These are phyloP conservation scores for Fusarium austroafricanum DNA, from an alignment of 2,329 filamentous ascomycete species.

Conservation along the genomic window DNA sequence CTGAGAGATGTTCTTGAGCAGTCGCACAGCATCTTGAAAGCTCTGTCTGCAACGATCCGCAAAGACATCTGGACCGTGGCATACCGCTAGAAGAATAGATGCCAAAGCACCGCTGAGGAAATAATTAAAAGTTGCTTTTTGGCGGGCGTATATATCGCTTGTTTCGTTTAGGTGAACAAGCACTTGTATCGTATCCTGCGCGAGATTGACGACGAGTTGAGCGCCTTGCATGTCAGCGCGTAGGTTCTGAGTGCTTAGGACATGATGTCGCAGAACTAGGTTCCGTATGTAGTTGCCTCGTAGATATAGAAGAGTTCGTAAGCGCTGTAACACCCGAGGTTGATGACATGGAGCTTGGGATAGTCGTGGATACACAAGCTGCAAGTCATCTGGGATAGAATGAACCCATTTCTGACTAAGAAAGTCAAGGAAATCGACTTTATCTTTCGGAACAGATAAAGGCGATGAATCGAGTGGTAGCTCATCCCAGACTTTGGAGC, in stretches of 20 bases:
- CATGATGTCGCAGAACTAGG: neutral
- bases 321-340: neutral
- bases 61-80: constrained; percentile 8
- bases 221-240: constrained; percentile 2
- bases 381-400: constrained; percentile 4
- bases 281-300: constrained; percentile 9
- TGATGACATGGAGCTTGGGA: constrained; percentile 11
- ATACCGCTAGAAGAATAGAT: constrained; percentile 8
- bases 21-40: constrained; percentile 1
- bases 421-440: constrained; percentile 17
- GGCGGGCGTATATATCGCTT: constrained; percentile 10
- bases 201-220: constrained; percentile 1
- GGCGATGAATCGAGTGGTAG: constrained; percentile 7
- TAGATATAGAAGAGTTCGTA: constrained; percentile 3
- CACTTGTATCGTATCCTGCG: constrained; percentile 14
- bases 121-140: constrained; percentile 11
- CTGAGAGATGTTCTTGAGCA: neutral
- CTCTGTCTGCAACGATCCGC: constrained; percentile 5
- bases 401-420: constrained; percentile 17
- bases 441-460: neutral
- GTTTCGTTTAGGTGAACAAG: constrained; percentile 13
- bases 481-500: constrained; percentile 17
- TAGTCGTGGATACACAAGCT: constrained; percentile 12
- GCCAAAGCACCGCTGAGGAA: constrained; percentile 1
- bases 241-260: neutral